Evolutionary conservation across 176 grass and related monocot species (phyloP).

Genomic region (Aegilops tauschii): DNA sequence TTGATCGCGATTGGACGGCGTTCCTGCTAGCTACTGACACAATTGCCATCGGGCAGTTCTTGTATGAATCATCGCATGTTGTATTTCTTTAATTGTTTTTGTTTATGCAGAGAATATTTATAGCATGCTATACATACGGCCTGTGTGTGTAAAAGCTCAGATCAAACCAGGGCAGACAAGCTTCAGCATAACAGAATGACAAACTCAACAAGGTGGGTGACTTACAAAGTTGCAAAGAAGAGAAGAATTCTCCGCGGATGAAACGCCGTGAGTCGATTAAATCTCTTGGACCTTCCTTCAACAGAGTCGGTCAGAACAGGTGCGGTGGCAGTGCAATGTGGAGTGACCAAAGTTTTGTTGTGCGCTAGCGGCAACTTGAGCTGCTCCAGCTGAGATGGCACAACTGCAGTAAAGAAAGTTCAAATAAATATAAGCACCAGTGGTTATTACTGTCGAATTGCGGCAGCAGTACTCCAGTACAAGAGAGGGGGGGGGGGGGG

Average conservation of each 20-base stretch:
- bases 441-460: neutral
- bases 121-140: neutral
- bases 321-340: slow-evolving; percentile 34
- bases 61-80: neutral
- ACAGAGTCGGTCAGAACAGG: slow-evolving; percentile 53
- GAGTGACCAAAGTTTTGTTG: slow-evolving; percentile 46
- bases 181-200: neutral
- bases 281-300: slow-evolving; percentile 72
- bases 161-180: neutral
- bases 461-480: neutral
- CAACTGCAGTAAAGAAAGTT: slow-evolving; percentile 40
- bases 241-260: slow-evolving; percentile 84
- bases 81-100: neutral
- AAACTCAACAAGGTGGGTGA: neutral
- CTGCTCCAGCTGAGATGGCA: slow-evolving; percentile 79
- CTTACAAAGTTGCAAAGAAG: slow-evolving; percentile 92
- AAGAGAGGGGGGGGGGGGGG: no score
- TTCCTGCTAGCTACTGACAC: neutral
- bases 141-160: neutral
- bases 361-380: slow-evolving; percentile 55
- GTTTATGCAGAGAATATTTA: neutral
- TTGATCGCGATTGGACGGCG: no score
- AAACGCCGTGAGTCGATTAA: slow-evolving; percentile 49
- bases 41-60: neutral
- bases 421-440: slow-evolving; percentile 9